Conservation (phyloP, 148 eudicot genomes). For the Salicornia ramosissima region DNA sequence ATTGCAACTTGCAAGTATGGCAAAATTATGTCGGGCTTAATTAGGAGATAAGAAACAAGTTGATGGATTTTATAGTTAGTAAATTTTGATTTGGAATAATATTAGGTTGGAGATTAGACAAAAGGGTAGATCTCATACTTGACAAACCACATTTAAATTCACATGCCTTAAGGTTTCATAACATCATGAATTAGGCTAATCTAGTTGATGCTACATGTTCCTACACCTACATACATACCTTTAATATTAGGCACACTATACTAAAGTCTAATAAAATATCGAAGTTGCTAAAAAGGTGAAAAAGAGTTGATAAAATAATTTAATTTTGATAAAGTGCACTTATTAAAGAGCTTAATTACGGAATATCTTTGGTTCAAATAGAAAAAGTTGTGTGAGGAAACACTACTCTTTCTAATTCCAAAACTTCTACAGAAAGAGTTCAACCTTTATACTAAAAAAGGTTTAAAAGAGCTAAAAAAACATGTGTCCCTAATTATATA, state of each 20-base stretch:
- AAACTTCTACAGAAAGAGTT: too few species aligned
- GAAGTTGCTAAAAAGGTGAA: too few species aligned
- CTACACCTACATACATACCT: background rate
- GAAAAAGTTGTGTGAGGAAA: too few species aligned
- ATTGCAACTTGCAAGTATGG: background rate
- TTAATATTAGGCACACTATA: background rate
- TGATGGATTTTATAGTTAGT: background rate
- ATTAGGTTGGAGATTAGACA: background rate
- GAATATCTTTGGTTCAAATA: too few species aligned
- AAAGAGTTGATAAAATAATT: too few species aligned
- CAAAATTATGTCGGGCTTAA: background rate
- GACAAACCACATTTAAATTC: slow-evolving; percentile 10
- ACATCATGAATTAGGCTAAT: background rate
- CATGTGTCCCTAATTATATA: too few species aligned
- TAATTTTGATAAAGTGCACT: too few species aligned
- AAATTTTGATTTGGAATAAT: too few species aligned
- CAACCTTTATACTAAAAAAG: too few species aligned
- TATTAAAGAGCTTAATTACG: too few species aligned
- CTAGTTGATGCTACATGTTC: background rate
- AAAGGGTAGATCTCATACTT: background rate
- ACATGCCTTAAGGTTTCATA: slow-evolving; percentile 7
- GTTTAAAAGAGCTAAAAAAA: too few species aligned
- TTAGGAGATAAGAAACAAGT: slow-evolving; percentile 3
- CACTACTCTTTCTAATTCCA: too few species aligned
- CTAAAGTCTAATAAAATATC: background rate